Percentiles rank a stretch among this genome's conserved stretches.
phyloP scores from a whole-genome alignment of 495 filamentous ascomycete genomes.

The Neurospora sp. region DNA sequence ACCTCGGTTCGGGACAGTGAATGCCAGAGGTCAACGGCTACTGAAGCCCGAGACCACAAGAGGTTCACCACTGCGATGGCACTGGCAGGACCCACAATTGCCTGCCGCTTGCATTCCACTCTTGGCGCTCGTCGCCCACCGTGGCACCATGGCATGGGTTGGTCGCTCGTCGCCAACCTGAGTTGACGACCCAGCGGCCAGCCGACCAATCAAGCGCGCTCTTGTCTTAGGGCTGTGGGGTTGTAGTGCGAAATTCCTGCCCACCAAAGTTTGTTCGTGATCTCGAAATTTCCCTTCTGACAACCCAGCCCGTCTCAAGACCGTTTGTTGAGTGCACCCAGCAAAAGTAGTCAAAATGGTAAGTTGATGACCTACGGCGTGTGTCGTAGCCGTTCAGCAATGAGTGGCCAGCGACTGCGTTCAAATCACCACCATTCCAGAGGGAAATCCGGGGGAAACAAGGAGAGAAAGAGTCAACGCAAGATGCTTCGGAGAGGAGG shows the following conservation, averaged over 20 bases:
- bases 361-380: constrained; percentile 26
- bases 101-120: neutral
- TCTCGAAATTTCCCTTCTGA: constrained; percentile 17
- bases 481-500: constrained; percentile 84
- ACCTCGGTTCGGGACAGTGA: neutral
- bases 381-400: neutral
- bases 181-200: neutral
- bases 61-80: neutral
- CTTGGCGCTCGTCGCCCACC: neutral
- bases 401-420: neutral
- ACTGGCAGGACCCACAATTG: neutral
- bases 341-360: constrained; percentile 50
- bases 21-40: neutral
- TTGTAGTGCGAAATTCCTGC: constrained; percentile 24
- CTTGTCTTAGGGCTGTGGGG: constrained; percentile 23
- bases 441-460: neutral
- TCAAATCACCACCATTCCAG: constrained; percentile 1
- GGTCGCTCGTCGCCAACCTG: constrained; percentile 16
- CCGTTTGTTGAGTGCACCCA: constrained; percentile 18
- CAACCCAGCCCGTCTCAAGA: constrained; percentile 24
- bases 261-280: constrained; percentile 20
- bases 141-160: neutral
- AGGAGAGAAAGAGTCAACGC: constrained; percentile 59
- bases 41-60: neutral
- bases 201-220: neutral